Evolutionary conservation across 495 filamentous ascomycete species (phyloP).

Genomic region (Astrocystis sublimbata): DNA sequence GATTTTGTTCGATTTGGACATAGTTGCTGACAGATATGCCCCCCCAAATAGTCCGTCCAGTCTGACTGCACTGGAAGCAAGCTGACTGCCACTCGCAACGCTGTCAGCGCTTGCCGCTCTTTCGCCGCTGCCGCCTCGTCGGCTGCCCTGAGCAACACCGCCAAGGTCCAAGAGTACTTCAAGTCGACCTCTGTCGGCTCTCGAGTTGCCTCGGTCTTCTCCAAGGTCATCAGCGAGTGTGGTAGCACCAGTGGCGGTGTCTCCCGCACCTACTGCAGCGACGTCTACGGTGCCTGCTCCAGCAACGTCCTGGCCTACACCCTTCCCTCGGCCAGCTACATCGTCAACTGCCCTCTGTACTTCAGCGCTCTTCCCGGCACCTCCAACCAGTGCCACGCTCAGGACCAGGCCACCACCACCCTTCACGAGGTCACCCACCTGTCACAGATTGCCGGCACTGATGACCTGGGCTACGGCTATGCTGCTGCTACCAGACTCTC

Average conservation of each 20-base stretch:
- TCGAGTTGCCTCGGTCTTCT: conserved; percentile 54
- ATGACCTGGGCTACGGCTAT: conserved; percentile 59
- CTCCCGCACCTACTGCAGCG: conserved; percentile 57
- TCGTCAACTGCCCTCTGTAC: conserved; percentile 61
- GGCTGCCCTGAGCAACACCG: conserved; percentile 54
- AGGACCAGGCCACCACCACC: conserved; percentile 61
- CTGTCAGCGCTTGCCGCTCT: conserved; percentile 50
- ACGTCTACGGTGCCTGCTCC: conserved; percentile 53
- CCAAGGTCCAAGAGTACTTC: conserved; percentile 63
- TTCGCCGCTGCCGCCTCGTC: conserved; percentile 54
- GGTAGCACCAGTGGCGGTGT: conserved; percentile 41
- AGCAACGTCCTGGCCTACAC: conserved; percentile 61
- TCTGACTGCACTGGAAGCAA: conserved; percentile 51
- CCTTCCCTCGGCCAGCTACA: conserved; percentile 50
- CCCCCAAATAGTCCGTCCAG: conserved; percentile 32
- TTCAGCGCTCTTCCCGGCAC: conserved; percentile 53
- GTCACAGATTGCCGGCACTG: conserved; percentile 50
- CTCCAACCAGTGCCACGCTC: conserved; percentile 52
- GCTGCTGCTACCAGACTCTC: conserved; percentile 44
- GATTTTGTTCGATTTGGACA: neutral
- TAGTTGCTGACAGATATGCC: neutral
- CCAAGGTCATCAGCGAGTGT: conserved; percentile 54
- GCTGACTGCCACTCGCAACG: conserved; percentile 43
- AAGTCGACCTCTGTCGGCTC: conserved; percentile 50
- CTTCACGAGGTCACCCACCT: conserved; percentile 64